Base-by-base conservation (phyloP, 768 basidiomycete genomes). In the Psilocybe sp. region DNA sequence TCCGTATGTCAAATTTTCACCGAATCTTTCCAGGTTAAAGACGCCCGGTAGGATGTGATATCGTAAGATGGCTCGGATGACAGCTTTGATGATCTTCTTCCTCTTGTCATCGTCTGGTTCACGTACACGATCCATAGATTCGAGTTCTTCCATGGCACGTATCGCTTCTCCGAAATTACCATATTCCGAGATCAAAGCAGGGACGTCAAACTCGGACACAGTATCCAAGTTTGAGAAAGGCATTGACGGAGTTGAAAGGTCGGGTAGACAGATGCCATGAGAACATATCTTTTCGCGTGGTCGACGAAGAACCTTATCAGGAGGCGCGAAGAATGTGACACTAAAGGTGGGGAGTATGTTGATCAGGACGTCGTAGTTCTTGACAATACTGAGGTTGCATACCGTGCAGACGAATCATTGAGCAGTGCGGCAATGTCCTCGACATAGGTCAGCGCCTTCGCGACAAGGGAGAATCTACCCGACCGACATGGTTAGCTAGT, bases 301-400 rank as follows among this genome's bases (percentile, higher is more conserved):
- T 16, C 43, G 60, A 6, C 47, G 71, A 15, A 80, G 56, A n/a
- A 70, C 77, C 46, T 61, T 67, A 55, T 81, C 69, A 4, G 78
- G 74, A 14, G 73, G 69, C 0, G 79, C 80, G 51, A 82, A 81
- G 62, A 81, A 78, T 0, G 81, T 81, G 18, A 81, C 48, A n/a
- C 79, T 81, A 37, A 7, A 23, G 18, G 28, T 35, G 23, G 15
- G n/a, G 36, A 9, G 51, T 20, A 37, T 23, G 44, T 10, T 43
- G n/a, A 35, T 41, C 10, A 42, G 42, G n/a, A 18, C 13, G 18
- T 10, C 15, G n/a, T 42, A 16, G 15, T 36, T n/a, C 2, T 19
- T 9, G 9, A 19, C 34, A 44, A 20, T 4, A 15, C 33, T 14
- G 14, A 43, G 14, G 23, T 5, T 10, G 47, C 69, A 40, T 47